A percentile compares a stretch with the other conserved stretches of the same genome.
phyloP scores from a whole-genome alignment of 306 rosid species.

The Cucurbita moschata region DNA sequence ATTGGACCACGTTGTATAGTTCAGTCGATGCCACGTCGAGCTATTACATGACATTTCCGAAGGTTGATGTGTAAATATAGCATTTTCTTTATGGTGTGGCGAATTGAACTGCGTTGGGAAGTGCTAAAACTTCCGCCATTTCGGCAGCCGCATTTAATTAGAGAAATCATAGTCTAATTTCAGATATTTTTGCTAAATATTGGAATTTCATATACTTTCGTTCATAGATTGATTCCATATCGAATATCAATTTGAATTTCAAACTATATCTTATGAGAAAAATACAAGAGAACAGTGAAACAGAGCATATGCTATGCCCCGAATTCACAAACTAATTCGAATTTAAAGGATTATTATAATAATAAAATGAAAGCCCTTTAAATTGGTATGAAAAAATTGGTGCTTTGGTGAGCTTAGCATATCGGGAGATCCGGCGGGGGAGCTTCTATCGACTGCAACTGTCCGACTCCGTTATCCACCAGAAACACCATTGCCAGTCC shows the following conservation, averaged over 20 bases:
- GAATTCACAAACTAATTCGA: background rate
- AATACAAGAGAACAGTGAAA: background rate
- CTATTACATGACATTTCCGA: background rate
- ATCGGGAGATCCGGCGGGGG: slow-evolving; percentile 66
- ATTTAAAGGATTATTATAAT: background rate
- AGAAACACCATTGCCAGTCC: slow-evolving; percentile 84
- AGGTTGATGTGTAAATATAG: background rate
- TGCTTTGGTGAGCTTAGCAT: slow-evolving; percentile 22
- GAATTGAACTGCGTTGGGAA: background rate
- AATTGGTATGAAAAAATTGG: background rate
- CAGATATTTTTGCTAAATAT: too few species aligned
- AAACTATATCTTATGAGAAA: too few species aligned
- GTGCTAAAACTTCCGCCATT: background rate
- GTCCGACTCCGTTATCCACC: slow-evolving; percentile 70
- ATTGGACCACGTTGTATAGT: background rate
- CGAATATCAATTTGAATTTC: too few species aligned
- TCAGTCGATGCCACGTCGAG: background rate
- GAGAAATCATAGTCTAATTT: background rate
- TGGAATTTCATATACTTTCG: too few species aligned
- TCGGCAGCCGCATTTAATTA: background rate
- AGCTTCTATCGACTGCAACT: slow-evolving; percentile 47
- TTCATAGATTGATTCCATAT: too few species aligned
- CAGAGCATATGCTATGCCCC: background rate
- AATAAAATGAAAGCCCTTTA: background rate
- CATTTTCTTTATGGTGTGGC: background rate